These are phyloP conservation scores for Ogataea angusta DNA, from an alignment of 805 yeast species.

Conservation along the genomic window DNA sequence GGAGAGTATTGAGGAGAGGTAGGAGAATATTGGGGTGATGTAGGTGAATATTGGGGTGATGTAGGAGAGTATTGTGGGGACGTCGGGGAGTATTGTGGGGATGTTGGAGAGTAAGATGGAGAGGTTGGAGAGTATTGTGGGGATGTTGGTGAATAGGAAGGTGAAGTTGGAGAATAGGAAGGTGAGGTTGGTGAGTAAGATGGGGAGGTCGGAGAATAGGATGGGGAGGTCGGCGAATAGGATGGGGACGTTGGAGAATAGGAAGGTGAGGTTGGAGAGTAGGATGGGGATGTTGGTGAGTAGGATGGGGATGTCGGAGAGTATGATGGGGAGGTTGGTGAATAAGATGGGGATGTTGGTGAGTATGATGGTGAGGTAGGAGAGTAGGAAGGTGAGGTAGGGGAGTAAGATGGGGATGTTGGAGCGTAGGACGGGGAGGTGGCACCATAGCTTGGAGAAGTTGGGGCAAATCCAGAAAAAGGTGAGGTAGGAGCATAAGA, in stretches of 20 bases:
- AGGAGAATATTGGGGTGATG: slow-evolving; percentile 63
- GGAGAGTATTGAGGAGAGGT: slow-evolving; percentile 78
- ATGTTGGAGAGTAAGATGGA: slow-evolving; percentile 75
- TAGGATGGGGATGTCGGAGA: slow-evolving; percentile 60
- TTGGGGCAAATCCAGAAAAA: slow-evolving; percentile 47
- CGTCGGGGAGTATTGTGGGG: slow-evolving; percentile 71
- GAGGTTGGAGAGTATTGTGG: slow-evolving; percentile 80
- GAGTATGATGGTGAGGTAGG: slow-evolving; percentile 62
- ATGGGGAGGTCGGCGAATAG: slow-evolving; percentile 77
- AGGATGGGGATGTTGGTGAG: slow-evolving; percentile 72
- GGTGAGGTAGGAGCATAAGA: slow-evolving; percentile 52
- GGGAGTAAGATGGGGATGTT: slow-evolving; percentile 67
- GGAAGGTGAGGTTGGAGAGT: slow-evolving; percentile 66
- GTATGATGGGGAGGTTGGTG: slow-evolving; percentile 74
- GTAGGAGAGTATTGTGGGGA: slow-evolving; percentile 77
- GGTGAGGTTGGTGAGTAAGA: slow-evolving; percentile 57
- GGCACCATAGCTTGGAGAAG: slow-evolving; percentile 51
- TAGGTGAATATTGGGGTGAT: slow-evolving; percentile 63
- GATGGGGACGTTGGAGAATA: slow-evolving; percentile 71
- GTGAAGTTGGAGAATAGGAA: slow-evolving; percentile 63
- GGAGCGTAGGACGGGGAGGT: slow-evolving; percentile 71
- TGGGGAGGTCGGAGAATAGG: slow-evolving; percentile 75
- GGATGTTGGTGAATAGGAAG: slow-evolving; percentile 72
- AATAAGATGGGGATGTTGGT: slow-evolving; percentile 65
- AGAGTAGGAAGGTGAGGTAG: slow-evolving; percentile 68